A percentile compares a stretch with the other conserved stretches of the same genome.
Conservation (phyloP, 257 asterid species). For the Solanum tarijense region DNA sequence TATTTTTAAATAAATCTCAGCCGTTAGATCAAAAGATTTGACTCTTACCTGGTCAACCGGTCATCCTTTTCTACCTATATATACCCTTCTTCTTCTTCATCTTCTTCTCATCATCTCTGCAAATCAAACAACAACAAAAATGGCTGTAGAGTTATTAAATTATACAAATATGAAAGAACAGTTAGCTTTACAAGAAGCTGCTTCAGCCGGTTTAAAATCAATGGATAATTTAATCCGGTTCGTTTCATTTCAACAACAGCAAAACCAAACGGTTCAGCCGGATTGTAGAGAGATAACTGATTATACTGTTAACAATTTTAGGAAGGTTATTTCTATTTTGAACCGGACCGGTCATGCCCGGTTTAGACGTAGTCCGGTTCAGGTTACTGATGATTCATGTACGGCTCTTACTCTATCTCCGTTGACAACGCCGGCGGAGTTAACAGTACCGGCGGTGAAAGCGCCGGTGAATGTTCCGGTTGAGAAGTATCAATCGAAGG, state of each 20-base stretch:
- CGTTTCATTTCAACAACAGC: constrained; percentile 34
- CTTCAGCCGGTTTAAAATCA: constrained; percentile 58
- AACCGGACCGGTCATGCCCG: constrained; percentile 81
- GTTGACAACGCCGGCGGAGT: neutral
- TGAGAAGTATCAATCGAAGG: neutral
- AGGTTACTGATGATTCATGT: constrained; percentile 8
- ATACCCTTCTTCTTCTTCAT: neutral
- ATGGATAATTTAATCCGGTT: constrained; percentile 65
- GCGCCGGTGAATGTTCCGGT: constrained; percentile 1
- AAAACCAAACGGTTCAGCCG: constrained; percentile 3
- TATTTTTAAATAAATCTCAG: neutral
- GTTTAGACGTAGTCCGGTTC: constrained; percentile 60
- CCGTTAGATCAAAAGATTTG: constrained; percentile 19
- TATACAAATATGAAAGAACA: constrained; percentile 36
- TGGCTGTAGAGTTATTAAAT: constrained; percentile 44
- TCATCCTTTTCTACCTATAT: constrained; percentile 25
- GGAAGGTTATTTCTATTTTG: constrained; percentile 28
- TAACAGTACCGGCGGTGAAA: constrained; percentile 2
- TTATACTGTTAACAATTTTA: constrained; percentile 59
- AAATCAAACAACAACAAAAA: neutral
- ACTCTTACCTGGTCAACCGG: constrained; percentile 34
- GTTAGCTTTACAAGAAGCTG: constrained; percentile 53
- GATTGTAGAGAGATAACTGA: constrained; percentile 62
- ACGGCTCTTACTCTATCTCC: neutral
- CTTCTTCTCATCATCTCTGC: neutral